Evolutionary conservation across 208 protist species (phyloP).

Genomic region (Acanthamoeba sp.): DNA sequence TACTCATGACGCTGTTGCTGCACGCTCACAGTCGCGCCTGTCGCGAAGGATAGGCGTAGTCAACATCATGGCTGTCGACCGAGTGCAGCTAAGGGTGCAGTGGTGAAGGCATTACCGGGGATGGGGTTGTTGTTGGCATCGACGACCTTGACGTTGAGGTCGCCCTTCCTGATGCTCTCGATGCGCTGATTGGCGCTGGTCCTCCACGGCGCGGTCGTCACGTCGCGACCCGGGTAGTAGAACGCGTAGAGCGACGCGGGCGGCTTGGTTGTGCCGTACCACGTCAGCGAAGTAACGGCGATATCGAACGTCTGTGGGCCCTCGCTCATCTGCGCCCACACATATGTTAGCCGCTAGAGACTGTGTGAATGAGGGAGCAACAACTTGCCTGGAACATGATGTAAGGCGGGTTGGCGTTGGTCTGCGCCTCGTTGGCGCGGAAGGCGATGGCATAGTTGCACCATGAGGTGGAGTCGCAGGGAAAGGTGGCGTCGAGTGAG

Average conservation of each 20-base stretch:
- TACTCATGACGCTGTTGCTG: constrained; percentile 18
- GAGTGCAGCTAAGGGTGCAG: not conserved
- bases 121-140: constrained; percentile 36
- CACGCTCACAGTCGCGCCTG: not conserved
- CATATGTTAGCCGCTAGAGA: not conserved
- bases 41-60: too few species aligned
- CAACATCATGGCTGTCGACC: not conserved
- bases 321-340: not conserved
- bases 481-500: not conserved
- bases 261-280: not conserved
- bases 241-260: not conserved
- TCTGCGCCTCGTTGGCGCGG: not conserved
- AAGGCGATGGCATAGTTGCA: not conserved
- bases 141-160: constrained; percentile 38
- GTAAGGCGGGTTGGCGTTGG: not conserved
- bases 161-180: not conserved
- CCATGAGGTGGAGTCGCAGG: constrained; percentile 7
- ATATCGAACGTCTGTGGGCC: constrained; percentile 25
- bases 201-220: not conserved
- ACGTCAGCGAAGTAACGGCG: not conserved
- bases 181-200: not conserved
- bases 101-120: not conserved
- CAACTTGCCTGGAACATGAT: not conserved
- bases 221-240: constrained; percentile 9
- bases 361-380: not conserved